Percentiles rank a stretch among this genome's conserved stretches.
phyloP scores from a whole-genome alignment of 208 protist genomes.

The Naegleria gruberi region DNA sequence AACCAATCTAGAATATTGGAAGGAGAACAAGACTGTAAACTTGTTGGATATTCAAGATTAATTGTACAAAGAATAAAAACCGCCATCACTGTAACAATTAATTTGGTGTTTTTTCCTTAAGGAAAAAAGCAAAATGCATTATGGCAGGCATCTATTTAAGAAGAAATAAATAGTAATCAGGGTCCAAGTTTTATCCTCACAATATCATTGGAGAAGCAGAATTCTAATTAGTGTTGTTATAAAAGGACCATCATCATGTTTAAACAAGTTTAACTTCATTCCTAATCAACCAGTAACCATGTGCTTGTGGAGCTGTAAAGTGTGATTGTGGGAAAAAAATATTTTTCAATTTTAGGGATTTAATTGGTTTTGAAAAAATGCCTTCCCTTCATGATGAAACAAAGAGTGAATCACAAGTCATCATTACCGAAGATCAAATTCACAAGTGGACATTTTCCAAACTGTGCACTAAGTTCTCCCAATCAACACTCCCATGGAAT shows the following conservation, averaged over 20 bases:
- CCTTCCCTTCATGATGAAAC: too few species aligned
- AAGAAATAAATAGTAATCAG: neutral
- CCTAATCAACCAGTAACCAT: too few species aligned
- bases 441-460: too few species aligned
- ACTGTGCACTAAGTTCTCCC: too few species aligned
- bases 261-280: too few species aligned
- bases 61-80: neutral
- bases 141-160: neutral
- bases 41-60: neutral
- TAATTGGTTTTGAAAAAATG: too few species aligned
- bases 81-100: neutral
- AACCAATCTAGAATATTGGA: constrained; percentile 68
- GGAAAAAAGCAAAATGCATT: neutral
- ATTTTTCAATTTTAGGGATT: too few species aligned
- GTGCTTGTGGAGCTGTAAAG: too few species aligned
- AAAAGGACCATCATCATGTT: neutral
- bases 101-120: neutral
- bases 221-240: neutral
- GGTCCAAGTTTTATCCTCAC: neutral
- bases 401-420: too few species aligned
- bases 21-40: constrained; percentile 39
- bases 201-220: neutral
- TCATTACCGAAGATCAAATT: too few species aligned
- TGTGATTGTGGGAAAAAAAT: too few species aligned
- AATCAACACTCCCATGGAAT: too few species aligned